Conservation (phyloP, 768 basidiomycete species). For the Antrodiella citrinella region DNA sequence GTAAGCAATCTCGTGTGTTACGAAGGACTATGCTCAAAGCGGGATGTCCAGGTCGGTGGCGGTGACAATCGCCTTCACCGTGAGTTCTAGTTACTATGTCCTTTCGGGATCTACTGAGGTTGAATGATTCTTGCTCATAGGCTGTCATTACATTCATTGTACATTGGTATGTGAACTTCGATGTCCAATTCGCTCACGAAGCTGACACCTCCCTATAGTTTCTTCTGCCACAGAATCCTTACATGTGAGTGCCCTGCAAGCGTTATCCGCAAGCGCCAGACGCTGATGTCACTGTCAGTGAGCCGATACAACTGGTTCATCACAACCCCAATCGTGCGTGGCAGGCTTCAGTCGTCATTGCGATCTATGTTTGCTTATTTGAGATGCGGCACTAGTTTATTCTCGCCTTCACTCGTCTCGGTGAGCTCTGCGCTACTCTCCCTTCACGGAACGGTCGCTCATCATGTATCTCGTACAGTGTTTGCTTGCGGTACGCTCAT, state of each 20-base stretch:
- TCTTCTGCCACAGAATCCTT: constrained; percentile 19
- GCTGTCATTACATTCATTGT: constrained; percentile 7
- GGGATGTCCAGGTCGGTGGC: constrained; percentile 11
- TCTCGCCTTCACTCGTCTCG: neutral
- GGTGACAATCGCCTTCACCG: constrained; percentile 9
- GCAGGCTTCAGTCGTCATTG: neutral
- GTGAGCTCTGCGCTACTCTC: neutral
- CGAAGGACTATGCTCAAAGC: too few species aligned
- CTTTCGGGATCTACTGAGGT: neutral
- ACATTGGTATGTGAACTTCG: neutral
- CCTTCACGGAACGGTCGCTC: neutral
- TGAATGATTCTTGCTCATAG: constrained; percentile 4
- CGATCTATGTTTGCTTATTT: neutral
- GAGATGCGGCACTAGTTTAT: neutral
- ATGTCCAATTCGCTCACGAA: neutral
- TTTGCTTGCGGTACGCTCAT: neutral
- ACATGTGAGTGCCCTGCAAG: constrained; percentile 11
- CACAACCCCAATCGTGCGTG: constrained; percentile 7
- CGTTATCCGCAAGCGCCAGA: too few species aligned
- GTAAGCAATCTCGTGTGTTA: constrained; percentile 5
- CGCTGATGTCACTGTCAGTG: constrained; percentile 8
- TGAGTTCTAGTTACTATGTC: neutral
- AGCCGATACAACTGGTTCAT: constrained; percentile 17
- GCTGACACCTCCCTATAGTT: constrained; percentile 9
- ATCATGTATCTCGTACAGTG: neutral